Evolutionary conservation across 345 rosid genomes (phyloP).

Genomic region (Euclidium syriacum): DNA sequence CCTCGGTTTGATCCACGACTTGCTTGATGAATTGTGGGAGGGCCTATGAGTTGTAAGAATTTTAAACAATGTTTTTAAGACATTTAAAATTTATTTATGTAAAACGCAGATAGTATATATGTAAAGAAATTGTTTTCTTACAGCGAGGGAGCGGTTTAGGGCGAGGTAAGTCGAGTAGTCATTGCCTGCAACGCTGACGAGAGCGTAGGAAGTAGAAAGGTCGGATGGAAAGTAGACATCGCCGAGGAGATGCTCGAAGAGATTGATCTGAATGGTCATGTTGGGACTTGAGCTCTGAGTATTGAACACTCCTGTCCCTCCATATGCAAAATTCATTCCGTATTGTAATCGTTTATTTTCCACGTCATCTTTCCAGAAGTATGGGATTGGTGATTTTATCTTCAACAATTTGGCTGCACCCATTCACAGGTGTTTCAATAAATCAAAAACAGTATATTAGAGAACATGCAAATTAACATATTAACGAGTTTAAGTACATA

Average conservation of each 20-base stretch:
- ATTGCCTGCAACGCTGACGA: slow-evolving; percentile 52
- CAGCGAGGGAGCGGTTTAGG: slow-evolving; percentile 35
- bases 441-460: too few relatives aligned
- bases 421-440: too few relatives aligned
- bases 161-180: slow-evolving; percentile 45
- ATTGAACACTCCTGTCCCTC: slow-evolving; percentile 67
- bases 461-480: too few relatives aligned
- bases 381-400: slow-evolving; percentile 51
- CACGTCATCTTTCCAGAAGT: slow-evolving; percentile 31
- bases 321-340: slow-evolving; percentile 69
- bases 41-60: slow-evolving; percentile 32
- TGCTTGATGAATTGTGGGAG: slow-evolving; percentile 23
- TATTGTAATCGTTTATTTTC: not conserved
- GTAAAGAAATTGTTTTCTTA: slow-evolving; percentile 5
- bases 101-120: too few relatives aligned
- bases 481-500: too few relatives aligned
- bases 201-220: slow-evolving; percentile 37
- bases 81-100: not conserved
- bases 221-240: slow-evolving; percentile 25
- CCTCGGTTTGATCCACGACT: slow-evolving; percentile 43
- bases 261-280: slow-evolving; percentile 52
- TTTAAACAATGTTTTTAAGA: not conserved
- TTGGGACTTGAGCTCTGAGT: slow-evolving; percentile 40
- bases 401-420: slow-evolving; percentile 46
- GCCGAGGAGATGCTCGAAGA: slow-evolving; percentile 34